Percentiles rank a stretch among this genome's conserved stretches.
Evolutionary conservation across 1,284 basidiomycete genomes (phyloP).

Genomic region (Polyporus tsugae): DNA sequence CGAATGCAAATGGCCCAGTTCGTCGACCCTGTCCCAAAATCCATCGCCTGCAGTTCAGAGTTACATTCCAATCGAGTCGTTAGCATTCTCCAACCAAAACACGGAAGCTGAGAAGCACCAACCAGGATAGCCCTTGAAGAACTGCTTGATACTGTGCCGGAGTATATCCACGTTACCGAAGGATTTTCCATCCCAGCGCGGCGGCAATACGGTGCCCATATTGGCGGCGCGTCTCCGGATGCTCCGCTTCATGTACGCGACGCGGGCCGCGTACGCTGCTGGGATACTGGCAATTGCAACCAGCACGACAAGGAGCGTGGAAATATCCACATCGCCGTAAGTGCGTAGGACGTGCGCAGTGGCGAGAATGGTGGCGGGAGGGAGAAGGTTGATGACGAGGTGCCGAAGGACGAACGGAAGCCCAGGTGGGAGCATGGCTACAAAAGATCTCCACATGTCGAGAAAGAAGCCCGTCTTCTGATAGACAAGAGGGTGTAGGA

Average conservation of each 20-base stretch:
- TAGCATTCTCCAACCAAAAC: not conserved
- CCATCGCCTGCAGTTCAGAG: constrained; percentile 18
- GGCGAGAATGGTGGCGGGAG: constrained; percentile 6
- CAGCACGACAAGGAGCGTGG: constrained; percentile 4
- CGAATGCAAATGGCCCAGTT: constrained; percentile 18
- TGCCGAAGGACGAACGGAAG: constrained; percentile 11
- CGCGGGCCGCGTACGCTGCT: constrained; percentile 6
- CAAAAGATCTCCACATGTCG: not conserved
- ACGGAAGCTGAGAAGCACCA: not conserved
- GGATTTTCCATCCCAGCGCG: constrained; percentile 25
- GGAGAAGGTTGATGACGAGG: constrained; percentile 7
- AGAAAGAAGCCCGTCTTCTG: not conserved
- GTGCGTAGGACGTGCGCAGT: not conserved
- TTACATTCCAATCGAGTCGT: not conserved
- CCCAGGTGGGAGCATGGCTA: constrained; percentile 8
- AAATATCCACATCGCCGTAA: not conserved
- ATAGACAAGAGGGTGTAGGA: not conserved
- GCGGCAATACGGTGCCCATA: constrained; percentile 31
- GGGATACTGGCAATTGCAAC: constrained; percentile 17
- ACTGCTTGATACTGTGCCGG: constrained; percentile 7
- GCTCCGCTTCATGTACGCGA: constrained; percentile 13
- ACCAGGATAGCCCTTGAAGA: constrained; percentile 32
- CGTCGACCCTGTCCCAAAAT: constrained; percentile 24
- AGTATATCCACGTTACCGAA: constrained; percentile 31
- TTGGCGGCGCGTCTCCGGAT: constrained; percentile 23